These are phyloP conservation scores for Mollisia scopiformis DNA, from an alignment of 2,329 filamentous ascomycete genomes.

Conservation along the genomic window DNA sequence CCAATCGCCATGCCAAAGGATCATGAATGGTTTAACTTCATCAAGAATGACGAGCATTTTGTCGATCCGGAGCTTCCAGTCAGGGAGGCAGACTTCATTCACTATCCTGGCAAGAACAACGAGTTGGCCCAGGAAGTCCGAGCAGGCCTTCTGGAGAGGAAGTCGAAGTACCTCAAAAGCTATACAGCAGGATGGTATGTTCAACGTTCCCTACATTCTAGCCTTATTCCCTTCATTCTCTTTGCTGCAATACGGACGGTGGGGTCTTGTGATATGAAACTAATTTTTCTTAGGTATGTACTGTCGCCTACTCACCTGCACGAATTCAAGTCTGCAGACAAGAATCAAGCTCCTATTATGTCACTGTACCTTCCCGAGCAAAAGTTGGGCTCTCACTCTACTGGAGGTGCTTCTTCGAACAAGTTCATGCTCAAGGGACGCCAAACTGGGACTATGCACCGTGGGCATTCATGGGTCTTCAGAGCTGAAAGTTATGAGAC, in stretches of 20 bases:
- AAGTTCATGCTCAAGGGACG: constrained; percentile 98
- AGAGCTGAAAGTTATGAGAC: constrained; percentile 80
- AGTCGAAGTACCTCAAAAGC: constrained; percentile 98
- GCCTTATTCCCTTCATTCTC: too few relatives aligned
- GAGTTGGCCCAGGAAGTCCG: constrained; percentile 80
- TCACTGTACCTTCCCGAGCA: constrained; percentile 94
- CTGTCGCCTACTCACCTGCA: constrained; percentile 95
- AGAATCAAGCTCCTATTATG: constrained; percentile 90
- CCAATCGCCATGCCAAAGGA: constrained; percentile 95
- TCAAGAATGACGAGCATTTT: constrained; percentile 80
- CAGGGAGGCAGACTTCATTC: constrained; percentile 78
- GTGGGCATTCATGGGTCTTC: constrained; percentile 75
- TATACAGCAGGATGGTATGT: constrained; percentile 71
- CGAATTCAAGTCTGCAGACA: constrained; percentile 98
- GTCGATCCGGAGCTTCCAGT: constrained; percentile 83
- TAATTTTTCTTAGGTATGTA: constrained; percentile 70
- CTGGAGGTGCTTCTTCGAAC: constrained; percentile 81
- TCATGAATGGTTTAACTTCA: constrained; percentile 81
- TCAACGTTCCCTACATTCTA: not conserved
- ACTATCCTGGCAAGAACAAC: constrained; percentile 89
- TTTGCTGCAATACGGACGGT: too few relatives aligned
- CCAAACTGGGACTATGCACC: constrained; percentile 90
- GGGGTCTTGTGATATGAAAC: not conserved
- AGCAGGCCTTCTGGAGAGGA: constrained; percentile 89
- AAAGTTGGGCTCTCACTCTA: constrained; percentile 90